Evolutionary conservation across 1,139 yeast genomes (phyloP).

Genomic region (Geotrichum macrosporum): DNA sequence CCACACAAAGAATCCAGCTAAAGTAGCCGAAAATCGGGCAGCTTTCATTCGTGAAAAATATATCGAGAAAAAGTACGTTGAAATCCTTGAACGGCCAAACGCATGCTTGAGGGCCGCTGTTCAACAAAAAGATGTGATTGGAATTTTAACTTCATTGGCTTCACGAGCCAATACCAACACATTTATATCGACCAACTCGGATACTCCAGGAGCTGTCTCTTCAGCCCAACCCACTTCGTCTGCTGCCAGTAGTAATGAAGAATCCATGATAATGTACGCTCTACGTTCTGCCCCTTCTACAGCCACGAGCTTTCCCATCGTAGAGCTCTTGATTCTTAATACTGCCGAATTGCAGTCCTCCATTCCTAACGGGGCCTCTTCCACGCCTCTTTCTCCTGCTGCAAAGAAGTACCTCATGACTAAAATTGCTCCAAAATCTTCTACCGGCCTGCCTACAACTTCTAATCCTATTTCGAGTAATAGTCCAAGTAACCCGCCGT

Average conservation of each 20-base stretch:
- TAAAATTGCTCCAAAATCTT: not conserved
- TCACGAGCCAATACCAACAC: slow-evolving; percentile 41
- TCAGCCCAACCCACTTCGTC: not conserved
- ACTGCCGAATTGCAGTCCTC: slow-evolving; percentile 42
- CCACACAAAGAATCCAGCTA: slow-evolving; percentile 42
- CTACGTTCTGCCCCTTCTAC: slow-evolving; percentile 29
- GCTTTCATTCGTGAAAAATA: slow-evolving; percentile 42
- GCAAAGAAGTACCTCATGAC: slow-evolving; percentile 1
- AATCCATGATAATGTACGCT: slow-evolving; percentile 34
- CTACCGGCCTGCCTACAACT: not conserved
- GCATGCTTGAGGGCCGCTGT: slow-evolving; percentile 38
- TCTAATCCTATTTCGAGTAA: too few species aligned
- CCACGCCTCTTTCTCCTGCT: slow-evolving; percentile 14
- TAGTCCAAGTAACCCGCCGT: not conserved
- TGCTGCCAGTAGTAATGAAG: slow-evolving; percentile 21
- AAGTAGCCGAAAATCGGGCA: slow-evolving; percentile 37
- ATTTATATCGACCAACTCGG: slow-evolving; percentile 26
- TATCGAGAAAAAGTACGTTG: slow-evolving; percentile 41
- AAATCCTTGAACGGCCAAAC: slow-evolving; percentile 37
- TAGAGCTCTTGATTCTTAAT: slow-evolving; percentile 68
- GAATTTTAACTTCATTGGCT: slow-evolving; percentile 39
- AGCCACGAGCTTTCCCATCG: slow-evolving; percentile 51
- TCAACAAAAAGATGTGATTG: slow-evolving; percentile 33
- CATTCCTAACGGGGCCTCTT: slow-evolving; percentile 20
- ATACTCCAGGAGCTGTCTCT: not conserved